Percentiles rank a stretch among this genome's conserved stretches.
Conservation (phyloP, 306 rosid genomes). For the Hippophae rhamnoides region DNA sequence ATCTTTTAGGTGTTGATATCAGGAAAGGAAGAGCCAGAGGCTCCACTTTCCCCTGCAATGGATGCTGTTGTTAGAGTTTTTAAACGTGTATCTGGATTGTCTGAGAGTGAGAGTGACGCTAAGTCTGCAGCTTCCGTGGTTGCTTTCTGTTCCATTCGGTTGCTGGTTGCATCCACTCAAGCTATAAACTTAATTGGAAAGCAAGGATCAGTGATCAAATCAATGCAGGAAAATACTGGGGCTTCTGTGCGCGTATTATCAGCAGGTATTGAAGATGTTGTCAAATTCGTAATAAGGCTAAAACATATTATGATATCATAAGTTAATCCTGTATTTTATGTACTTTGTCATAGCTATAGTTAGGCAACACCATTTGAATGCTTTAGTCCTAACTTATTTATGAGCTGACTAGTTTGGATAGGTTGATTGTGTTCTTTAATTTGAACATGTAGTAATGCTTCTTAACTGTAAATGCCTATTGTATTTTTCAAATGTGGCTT, state of each 20-base stretch:
- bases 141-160: slow-evolving; percentile 60
- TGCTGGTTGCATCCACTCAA: slow-evolving; percentile 90
- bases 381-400: too few species aligned
- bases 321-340: too few species aligned
- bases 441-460: too few species aligned
- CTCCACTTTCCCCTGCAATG: slow-evolving; percentile 86
- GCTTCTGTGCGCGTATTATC: slow-evolving; percentile 73
- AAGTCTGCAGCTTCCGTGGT: slow-evolving; percentile 41
- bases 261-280: slow-evolving; percentile 37
- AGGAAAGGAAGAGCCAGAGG: slow-evolving; percentile 78
- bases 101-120: slow-evolving; percentile 47
- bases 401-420: too few species aligned
- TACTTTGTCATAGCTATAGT: too few species aligned
- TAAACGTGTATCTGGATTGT: slow-evolving; percentile 68
- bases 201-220: slow-evolving; percentile 84
- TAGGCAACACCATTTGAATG: too few species aligned
- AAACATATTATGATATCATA: too few species aligned
- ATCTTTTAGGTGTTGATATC: slow-evolving; percentile 67
- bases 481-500: background rate
- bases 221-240: slow-evolving; percentile 77
- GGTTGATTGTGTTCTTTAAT: too few species aligned
- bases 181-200: slow-evolving; percentile 95
- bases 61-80: slow-evolving; percentile 79
- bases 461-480: background rate
- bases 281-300: too few species aligned